phyloP scores from a whole-genome alignment of 495 filamentous ascomycete genomes.

The Daldinia grandis region DNA sequence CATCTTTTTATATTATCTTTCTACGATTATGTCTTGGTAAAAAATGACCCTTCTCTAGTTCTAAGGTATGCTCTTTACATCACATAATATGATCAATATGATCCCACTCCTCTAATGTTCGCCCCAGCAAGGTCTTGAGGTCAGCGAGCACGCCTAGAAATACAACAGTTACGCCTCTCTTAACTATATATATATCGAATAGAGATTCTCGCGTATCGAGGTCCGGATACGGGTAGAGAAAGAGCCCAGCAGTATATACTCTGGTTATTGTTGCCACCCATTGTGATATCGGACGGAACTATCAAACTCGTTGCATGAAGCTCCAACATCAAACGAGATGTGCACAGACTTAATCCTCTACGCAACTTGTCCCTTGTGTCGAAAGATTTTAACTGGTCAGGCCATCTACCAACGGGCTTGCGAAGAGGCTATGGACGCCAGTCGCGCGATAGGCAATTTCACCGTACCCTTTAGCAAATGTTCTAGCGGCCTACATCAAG shows the following conservation, averaged over 20 bases:
- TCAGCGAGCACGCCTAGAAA: background rate
- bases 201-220: background rate
- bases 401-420: conserved; percentile 19
- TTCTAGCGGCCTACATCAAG: background rate
- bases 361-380: conserved; percentile 7
- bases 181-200: background rate
- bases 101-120: background rate
- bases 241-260: background rate
- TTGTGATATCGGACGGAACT: background rate
- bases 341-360: conserved; percentile 19
- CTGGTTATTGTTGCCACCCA: background rate
- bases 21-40: background rate
- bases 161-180: background rate
- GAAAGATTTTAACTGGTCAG: background rate
- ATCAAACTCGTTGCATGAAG: background rate
- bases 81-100: background rate
- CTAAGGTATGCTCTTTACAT: background rate
- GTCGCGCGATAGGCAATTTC: background rate
- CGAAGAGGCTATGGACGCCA: background rate
- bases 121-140: background rate
- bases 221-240: background rate
- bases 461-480: conserved; percentile 1
- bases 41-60: background rate
- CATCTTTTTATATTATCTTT: background rate
- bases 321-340: conserved; percentile 1